A percentile compares a stretch with the other conserved stretches of the same genome.
Conservation (phyloP, 2,329 filamentous ascomycete genomes). For the Pezicula neosporulosa region DNA sequence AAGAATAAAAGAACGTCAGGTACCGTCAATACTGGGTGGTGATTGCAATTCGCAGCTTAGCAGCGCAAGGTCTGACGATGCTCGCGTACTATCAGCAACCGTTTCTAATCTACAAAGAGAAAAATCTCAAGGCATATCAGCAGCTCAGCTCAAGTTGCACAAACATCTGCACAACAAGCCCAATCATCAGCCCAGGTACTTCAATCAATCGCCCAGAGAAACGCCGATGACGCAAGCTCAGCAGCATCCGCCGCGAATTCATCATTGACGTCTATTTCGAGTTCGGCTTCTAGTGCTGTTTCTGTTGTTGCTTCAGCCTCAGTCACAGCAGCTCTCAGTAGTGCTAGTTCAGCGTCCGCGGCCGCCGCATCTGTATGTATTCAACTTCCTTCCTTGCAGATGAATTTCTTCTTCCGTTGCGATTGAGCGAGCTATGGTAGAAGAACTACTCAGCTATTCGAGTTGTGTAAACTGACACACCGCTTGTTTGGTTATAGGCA, state of each 20-base stretch:
- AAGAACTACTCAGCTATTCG: no score
- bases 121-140: slow-evolving; percentile 18
- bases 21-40: slow-evolving; percentile 1
- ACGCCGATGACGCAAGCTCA: background rate
- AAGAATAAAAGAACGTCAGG: slow-evolving; percentile 11
- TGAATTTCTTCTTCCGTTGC: no score
- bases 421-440: no score
- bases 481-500: background rate
- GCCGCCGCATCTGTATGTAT: background rate
- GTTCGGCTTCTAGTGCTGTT: background rate
- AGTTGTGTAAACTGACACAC: no score
- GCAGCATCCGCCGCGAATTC: background rate
- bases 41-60: slow-evolving; percentile 14
- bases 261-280: background rate
- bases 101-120: slow-evolving; percentile 11
- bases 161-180: background rate
- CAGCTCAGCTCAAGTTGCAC: slow-evolving; percentile 13
- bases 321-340: background rate
- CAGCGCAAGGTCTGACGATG: slow-evolving; percentile 1
- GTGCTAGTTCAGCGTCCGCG: background rate
- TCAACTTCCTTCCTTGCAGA: no score
- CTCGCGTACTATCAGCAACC: background rate
- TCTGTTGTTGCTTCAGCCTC: background rate
- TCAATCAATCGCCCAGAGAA: background rate
- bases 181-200: background rate